Base-by-base conservation (phyloP, 2,329 filamentous ascomycete species). In the Dothidotthia symphoricarpi region DNA sequence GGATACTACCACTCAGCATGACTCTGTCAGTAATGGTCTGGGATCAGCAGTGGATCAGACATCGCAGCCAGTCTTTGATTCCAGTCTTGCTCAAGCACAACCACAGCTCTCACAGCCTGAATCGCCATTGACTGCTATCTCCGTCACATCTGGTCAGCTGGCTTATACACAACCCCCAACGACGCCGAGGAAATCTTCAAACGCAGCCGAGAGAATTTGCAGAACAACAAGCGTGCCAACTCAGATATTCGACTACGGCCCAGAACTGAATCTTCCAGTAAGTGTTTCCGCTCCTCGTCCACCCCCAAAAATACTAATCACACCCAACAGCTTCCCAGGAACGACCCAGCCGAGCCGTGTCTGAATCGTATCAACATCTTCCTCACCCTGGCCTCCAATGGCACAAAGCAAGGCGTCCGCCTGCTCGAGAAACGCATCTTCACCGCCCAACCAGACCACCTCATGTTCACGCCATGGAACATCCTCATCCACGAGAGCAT, bases 281-380 rank as follows among this genome's bases (percentile, higher is more conserved):
- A 36, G 26, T 36, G 16, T 19, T 8, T 24, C 10, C 3, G 14
- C 16, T 22, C 24, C 11, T 16, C 25, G 6, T 9, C 6, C 15
- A 17, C 16, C 12, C 14, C 10, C 24, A n/a, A n/a, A n/a, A n/a
- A n/a, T n/a, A n/a, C n/a, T n/a, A n/a, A n/a, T 24, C 26, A 34
- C 16, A 16, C n/a, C 24, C n/a, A 16, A 10, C 22, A 43, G 30
- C 43, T 49, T 9, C 48, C 49, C 6, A 38, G 24, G 11, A 26
- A 37, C 2, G 33, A 27, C 14, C 17, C 32, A 6, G 32, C 30
- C 28, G 39, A 51, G 7, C 47, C 46, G 3, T 15, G 47, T 12
- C 48, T 64, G 7, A 46, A 41, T 4, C 78, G 77, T 3, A 76
- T 77, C 26, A 77, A 75, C 24, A 78, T 79, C n/a, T 85, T 86